These are phyloP conservation scores for Erythrophleum ivorense DNA, from an alignment of 331 rosid genomes.

Conservation along the genomic window DNA sequence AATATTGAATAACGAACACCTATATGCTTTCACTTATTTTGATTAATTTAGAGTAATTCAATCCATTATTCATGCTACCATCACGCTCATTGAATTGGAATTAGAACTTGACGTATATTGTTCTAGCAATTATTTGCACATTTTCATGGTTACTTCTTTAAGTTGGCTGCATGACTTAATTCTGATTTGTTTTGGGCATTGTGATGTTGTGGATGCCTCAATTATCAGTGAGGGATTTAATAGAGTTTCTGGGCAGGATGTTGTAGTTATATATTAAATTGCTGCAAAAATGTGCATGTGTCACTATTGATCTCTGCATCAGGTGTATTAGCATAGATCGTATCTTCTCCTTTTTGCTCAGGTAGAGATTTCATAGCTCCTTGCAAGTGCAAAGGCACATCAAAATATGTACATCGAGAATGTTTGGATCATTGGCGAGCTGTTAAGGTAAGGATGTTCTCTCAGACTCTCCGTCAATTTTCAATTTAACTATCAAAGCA, in stretches of 20 bases:
- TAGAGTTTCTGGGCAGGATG: slow-evolving; percentile 11
- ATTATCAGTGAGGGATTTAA: not conserved
- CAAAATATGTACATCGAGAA: slow-evolving; percentile 94
- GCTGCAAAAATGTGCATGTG: slow-evolving; percentile 11
- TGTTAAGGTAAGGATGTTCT: slow-evolving; percentile 58
- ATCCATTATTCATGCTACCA: not conserved
- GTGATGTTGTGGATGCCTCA: not conserved
- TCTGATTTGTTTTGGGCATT: not conserved
- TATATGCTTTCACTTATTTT: not conserved
- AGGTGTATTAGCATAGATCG: slow-evolving; percentile 24
- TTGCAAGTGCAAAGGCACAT: slow-evolving; percentile 93
- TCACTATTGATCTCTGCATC: slow-evolving; percentile 28
- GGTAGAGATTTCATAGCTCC: slow-evolving; percentile 99
- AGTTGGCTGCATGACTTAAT: not conserved
- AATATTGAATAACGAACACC: not conserved
- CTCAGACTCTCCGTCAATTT: slow-evolving; percentile 16
- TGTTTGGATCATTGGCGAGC: slow-evolving; percentile 99
- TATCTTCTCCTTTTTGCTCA: slow-evolving; percentile 26
- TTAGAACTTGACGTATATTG: not conserved
- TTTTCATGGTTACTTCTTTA: not conserved
- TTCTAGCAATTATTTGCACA: not conserved
- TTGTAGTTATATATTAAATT: not conserved
- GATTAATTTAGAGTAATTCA: not conserved
- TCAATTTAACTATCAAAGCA: not conserved
- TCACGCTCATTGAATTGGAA: not conserved